These are phyloP conservation scores for Candida dubliniensis DNA, from an alignment of 1,139 yeast genomes.

Conservation along the genomic window DNA sequence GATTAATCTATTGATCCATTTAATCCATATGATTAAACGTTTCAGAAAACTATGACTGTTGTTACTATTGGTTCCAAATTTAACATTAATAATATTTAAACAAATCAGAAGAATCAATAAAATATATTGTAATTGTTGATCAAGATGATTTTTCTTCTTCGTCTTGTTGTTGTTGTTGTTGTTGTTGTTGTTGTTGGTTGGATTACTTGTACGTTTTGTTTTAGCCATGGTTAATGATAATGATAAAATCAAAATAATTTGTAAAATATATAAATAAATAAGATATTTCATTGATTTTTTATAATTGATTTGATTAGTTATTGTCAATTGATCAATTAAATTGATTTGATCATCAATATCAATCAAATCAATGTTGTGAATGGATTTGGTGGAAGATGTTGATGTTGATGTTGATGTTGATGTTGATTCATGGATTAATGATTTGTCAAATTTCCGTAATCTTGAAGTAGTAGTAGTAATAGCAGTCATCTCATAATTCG, in stretches of 20 bases:
- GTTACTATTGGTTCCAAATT: too few species aligned
- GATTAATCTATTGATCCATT: too few species aligned
- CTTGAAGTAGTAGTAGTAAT: not conserved
- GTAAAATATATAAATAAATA: not conserved
- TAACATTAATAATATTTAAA: too few species aligned
- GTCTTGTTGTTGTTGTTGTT: too few species aligned
- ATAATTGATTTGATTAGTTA: not conserved
- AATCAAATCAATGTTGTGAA: not conserved
- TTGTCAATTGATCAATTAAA: slow-evolving; percentile 1
- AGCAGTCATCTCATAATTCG: too few species aligned
- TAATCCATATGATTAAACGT: too few species aligned
- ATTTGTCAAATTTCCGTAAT: slow-evolving; percentile 3
- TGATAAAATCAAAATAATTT: not conserved
- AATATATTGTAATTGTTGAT: too few species aligned
- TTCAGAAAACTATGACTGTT: too few species aligned
- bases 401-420: not conserved
- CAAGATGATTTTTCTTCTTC: too few species aligned
- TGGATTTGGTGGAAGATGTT: not conserved
- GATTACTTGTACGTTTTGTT: not conserved
- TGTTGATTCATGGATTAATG: not conserved
- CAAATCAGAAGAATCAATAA: too few species aligned
- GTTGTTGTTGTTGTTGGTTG: too few species aligned
- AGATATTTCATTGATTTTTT: not conserved
- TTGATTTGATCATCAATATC: slow-evolving; percentile 1
- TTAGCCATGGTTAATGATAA: not conserved